A percentile compares a stretch with the other conserved stretches of the same genome.
These are phyloP conservation scores for Phytomonas francai DNA, from an alignment of 208 protist genomes.

Conservation along the genomic window DNA sequence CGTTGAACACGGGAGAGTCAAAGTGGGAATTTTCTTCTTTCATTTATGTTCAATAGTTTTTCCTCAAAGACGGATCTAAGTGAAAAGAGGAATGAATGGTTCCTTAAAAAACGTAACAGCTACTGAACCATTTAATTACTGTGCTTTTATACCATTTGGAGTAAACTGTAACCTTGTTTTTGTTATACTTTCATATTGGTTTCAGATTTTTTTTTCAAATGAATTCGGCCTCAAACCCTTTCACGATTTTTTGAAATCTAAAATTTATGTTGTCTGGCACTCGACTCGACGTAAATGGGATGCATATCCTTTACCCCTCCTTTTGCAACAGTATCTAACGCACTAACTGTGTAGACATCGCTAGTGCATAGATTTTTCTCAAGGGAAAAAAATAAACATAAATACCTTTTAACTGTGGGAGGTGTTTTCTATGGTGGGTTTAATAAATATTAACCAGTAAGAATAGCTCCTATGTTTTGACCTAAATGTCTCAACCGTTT, in stretches of 20 bases:
- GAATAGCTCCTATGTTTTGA: not conserved
- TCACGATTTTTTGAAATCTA: not conserved
- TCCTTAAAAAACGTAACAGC: not conserved
- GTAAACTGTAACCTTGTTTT: not conserved
- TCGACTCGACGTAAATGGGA: not conserved
- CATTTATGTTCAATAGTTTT: not conserved
- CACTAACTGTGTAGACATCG: not conserved
- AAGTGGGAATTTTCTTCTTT: not conserved
- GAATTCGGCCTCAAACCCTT: not conserved
- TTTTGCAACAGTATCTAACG: not conserved
- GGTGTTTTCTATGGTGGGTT: slow-evolving; percentile 1
- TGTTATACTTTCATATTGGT: not conserved
- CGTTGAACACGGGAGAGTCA: not conserved
- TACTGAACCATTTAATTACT: not conserved
- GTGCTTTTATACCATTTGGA: not conserved
- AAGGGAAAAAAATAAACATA: not conserved
- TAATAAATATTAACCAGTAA: not conserved
- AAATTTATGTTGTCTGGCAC: not conserved
- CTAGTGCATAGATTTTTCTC: not conserved
- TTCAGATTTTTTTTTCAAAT: not conserved
- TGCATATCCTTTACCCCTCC: not conserved
- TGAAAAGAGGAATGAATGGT: not conserved
- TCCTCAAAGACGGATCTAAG: not conserved
- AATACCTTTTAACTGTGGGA: not conserved
- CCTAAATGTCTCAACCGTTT: not conserved